Base-by-base conservation (phyloP, 768 basidiomycete species). In the Russula olivacea region DNA sequence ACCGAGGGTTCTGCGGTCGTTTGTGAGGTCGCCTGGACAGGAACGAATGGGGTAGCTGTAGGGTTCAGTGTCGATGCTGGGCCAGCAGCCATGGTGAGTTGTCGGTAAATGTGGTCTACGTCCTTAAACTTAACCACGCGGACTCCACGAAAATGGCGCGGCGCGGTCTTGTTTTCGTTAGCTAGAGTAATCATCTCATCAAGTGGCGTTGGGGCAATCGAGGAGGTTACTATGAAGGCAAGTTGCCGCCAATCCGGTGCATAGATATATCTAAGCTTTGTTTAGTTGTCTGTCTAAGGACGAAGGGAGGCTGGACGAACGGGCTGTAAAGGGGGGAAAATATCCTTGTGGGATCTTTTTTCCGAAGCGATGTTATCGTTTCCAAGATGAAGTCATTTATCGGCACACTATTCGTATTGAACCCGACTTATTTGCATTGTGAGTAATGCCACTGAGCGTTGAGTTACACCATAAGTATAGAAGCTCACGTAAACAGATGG, bases 101-200 rank as follows among this genome's bases (percentile, higher is more conserved):
- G 47, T 38, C n/a, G 52, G 14, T 3, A 15, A 19, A 67, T 55
- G 34, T 66, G 64, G 3, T 30, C 36, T 9, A 55, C 36, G 8
- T 47, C 9, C 34, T 32, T 65, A 28, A 67, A 67, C 30, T 38
- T 61, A 14, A 67, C 34, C 2, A 28, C 32, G 25, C 53, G 48
- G 8, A 55, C 52, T 1, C 56, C 57, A 32, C 50, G 38, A 25
- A 58, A 49, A 25, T 7, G 15, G 11, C 3, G n/a, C 5, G 3
- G 23, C 3, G 45, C 2, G 1, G 3, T 17, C 38, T n/a, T 51
- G 15, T 8, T 50, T 52, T 48, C 62, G 8, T 64, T 25, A 14
- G 43, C 17, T 14, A 66, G 53, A 19, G 17, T 32, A n/a, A 66
- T 32, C 58, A 66, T 66, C 48, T 64, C 62, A 23, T 66, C 65